Evolutionary conservation across 768 basidiomycete genomes (phyloP).

Genomic region (Xerocomellus intermedius): DNA sequence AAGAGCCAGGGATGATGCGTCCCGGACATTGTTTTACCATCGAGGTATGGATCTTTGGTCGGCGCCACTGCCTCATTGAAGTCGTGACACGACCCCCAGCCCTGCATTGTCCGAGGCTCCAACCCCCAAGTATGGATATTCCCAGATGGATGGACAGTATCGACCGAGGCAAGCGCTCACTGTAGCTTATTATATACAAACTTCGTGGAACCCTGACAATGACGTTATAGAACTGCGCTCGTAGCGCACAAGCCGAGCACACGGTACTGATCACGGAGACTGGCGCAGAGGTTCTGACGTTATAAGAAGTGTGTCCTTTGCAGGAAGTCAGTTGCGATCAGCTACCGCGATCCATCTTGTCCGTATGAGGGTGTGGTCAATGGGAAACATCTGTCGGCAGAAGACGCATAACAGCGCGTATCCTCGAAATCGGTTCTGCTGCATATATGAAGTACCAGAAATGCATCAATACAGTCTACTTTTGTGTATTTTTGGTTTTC

Average conservation of each 20-base stretch:
- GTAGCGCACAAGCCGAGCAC: constrained; percentile 86
- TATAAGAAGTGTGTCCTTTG: constrained; percentile 16
- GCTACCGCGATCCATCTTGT: neutral
- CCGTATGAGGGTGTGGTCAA: neutral
- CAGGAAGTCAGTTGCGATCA: neutral
- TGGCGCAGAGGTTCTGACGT: constrained; percentile 78
- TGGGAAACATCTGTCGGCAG: no score
- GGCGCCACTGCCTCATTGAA: neutral
- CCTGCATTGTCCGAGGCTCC: constrained; percentile 72
- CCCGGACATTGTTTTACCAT: constrained; percentile 93
- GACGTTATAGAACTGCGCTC: constrained; percentile 62
- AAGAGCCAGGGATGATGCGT: constrained; percentile 77
- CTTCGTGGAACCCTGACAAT: neutral
- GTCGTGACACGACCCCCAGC: constrained; percentile 40
- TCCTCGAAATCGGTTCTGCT: no score
- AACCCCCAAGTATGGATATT: constrained; percentile 73
- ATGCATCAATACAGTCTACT: no score
- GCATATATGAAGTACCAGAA: no score
- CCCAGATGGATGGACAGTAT: constrained; percentile 93
- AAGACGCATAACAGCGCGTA: no score
- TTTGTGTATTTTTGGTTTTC: no score
- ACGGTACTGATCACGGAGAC: constrained; percentile 80
- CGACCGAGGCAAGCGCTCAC: constrained; percentile 61
- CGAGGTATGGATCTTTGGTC: constrained; percentile 49
- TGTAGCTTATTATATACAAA: neutral